Evolutionary conservation across 2,329 filamentous ascomycete genomes (phyloP), one percentile per base, ranked within the genome.

Genomic region (Alternaria triticimaculans): DNA sequence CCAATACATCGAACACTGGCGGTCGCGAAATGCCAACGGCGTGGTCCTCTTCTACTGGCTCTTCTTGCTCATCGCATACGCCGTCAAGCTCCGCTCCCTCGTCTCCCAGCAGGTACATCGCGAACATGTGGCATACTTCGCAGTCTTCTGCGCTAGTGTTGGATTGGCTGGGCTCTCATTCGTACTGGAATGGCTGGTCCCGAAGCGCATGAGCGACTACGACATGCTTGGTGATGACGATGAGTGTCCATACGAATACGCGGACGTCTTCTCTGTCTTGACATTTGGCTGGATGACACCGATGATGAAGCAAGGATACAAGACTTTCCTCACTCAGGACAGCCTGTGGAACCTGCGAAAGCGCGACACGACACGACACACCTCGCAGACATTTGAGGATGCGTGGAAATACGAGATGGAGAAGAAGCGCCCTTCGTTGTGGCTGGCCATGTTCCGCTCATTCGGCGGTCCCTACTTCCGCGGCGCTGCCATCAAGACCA

Each of bases 271-370:
- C 82, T 97, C 95, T 5, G 89, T 92, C 55, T 86, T 99, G 49
- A 97, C 95, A 0, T 99, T 99, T 80, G 90, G 92, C 58, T 99
- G 96, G 96, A 97, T 99, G 95, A 98, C 96, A 0, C 94, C 96
- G 0, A 84, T 99, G 87, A 99, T 99, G 96, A 94, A 90, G 76
- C 91, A 91, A 76, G 96, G 96, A 1, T 98, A 99, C 84, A 92
- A 91, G 76, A 89, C 94, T 63, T 99, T 89, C 78, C 85, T 99
- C 65, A 97, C 94, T 1, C 94, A 98, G 78, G 93, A 97, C 67
- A 95, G 99, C 79, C 86, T 99, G 23, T 99, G 96, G 96, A 95
- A 93, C 64, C 84, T 99, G 62, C 88, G 94, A 44, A 90, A 89
- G 74, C 84, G 87, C 63, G 95, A 98, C 77, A 91, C 91, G 33